A percentile compares a stretch with the other conserved stretches of the same genome.
phyloP scores from a whole-genome alignment of 306 rosid genomes.

The Chamaecrista fasciculata region DNA sequence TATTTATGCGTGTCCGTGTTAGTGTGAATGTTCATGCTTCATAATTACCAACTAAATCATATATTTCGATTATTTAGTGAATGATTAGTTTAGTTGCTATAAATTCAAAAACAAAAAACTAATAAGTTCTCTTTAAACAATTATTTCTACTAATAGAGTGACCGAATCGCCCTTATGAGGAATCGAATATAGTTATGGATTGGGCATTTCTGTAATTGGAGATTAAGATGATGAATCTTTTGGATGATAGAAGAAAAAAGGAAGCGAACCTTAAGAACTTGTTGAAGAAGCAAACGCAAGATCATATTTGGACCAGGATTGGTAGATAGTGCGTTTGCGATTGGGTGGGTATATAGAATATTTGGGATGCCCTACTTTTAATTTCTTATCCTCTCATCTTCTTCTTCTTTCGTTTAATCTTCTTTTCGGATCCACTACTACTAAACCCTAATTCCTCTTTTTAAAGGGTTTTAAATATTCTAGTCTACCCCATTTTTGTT shows the following conservation, averaged over 20 bases:
- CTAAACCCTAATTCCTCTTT: conserved; percentile 32
- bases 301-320: conserved; percentile 34
- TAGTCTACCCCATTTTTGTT: conserved; percentile 27
- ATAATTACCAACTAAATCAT: too few species aligned
- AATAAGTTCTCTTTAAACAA: conserved; percentile 13
- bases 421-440: conserved; percentile 56
- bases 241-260: too few species aligned
- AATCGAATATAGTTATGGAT: too few species aligned
- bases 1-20: too few species aligned
- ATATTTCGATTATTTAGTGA: too few species aligned
- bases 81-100: too few species aligned
- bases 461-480: conserved; percentile 20
- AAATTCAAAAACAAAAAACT: too few species aligned
- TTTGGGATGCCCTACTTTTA: conserved; percentile 29
- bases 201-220: conserved; percentile 46
- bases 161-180: neutral
- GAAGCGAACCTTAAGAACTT: conserved; percentile 59
- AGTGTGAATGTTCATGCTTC: too few species aligned
- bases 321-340: conserved; percentile 29
- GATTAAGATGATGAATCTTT: conserved; percentile 32
- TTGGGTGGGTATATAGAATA: conserved; percentile 27
- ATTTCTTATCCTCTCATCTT: conserved; percentile 34
- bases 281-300: conserved; percentile 52
- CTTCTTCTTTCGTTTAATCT: conserved; percentile 8
- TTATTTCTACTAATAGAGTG: neutral